A percentile compares a stretch with the other conserved stretches of the same genome.
Conservation (phyloP, 768 basidiomycete genomes). For the Phlegmacium glaucopus region DNA sequence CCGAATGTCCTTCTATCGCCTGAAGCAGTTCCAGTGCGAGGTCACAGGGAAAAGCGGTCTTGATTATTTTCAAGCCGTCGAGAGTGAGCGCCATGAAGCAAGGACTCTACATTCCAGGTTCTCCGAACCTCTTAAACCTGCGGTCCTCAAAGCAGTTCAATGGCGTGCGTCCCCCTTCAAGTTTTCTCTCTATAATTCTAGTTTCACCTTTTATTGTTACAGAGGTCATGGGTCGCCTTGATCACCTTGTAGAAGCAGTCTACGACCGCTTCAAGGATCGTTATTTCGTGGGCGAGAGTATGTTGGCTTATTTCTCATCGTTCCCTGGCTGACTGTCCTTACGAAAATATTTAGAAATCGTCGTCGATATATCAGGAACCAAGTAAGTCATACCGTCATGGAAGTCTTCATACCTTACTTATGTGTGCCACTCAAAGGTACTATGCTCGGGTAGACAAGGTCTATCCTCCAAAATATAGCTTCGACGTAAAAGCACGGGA, state of each 20-base stretch:
- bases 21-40: conserved; percentile 96
- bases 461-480: conserved; percentile 63
- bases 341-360: conserved; percentile 54
- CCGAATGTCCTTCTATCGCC: conserved; percentile 91
- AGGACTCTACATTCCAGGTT: conserved; percentile 88
- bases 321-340: conserved; percentile 13
- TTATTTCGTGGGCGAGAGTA: conserved; percentile 89
- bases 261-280: conserved; percentile 96
- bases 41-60: conserved; percentile 92
- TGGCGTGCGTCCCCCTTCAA: conserved; percentile 73
- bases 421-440: conserved; percentile 47
- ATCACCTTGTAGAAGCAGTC: conserved; percentile 92
- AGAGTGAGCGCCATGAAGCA: conserved; percentile 89
- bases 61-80: conserved; percentile 91
- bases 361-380: conserved; percentile 83
- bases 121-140: conserved; percentile 88
- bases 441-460: conserved; percentile 75
- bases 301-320: conserved; percentile 29
- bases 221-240: conserved; percentile 97
- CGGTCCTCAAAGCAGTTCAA: conserved; percentile 90
- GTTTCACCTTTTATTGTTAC: conserved; percentile 19
- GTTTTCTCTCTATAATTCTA: conserved; percentile 11
- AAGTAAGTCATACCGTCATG: conserved; percentile 49
- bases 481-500: conserved; percentile 44
- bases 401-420: conserved; percentile 8